Base-by-base conservation (phyloP, 2,329 filamentous ascomycete species). In the Pestalotiopsis sp. region DNA sequence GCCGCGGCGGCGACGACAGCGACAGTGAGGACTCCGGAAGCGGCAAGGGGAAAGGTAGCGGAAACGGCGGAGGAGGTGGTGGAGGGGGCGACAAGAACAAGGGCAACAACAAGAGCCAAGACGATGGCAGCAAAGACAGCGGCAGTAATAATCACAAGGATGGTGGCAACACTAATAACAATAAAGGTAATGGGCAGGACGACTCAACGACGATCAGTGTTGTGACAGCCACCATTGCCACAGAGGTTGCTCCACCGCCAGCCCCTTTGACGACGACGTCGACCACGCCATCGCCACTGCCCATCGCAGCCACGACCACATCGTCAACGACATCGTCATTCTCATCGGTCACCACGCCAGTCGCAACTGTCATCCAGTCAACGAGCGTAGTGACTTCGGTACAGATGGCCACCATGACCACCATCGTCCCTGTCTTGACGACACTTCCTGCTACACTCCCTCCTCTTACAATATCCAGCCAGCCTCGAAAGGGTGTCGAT, bases 401-500 rank as follows among this genome's bases (percentile, higher is more conserved):
- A 13, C 60, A 67, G 60, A 62, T 69, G 55, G 57, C 68, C 6
- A 69, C 68, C 4, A 60, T 63, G 57, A 69, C 68, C 13, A 66
- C 68, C 17, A 61, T 64, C 61, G 17, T 69, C n/a, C 63, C 63
- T 4, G 38, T 69, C 4, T 57, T 65, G n/a, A 69, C 68, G 4
- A 59, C 49, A 3, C 52, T 61, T 23, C 39, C 59, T 17, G 45
- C 45, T 12, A 59, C 49, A 3, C 52, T 61, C 23, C 39, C 59
- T 17, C 58, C 45, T 17, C 31, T 59, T 14, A 38, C 59, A 14
- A 67, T 69, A n/a, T 67, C 68, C 13, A 67, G 66, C 31, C 65
- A 69, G 25, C 68, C 68, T 38, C 62, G 68, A 36, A 69, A 69
- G 58, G 68, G 68, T 3, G 36, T 69, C 4, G 68, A 69, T 25